Base-by-base conservation (phyloP, 371 early-diverging fungal species). In the Rhizopus microsporus region DNA sequence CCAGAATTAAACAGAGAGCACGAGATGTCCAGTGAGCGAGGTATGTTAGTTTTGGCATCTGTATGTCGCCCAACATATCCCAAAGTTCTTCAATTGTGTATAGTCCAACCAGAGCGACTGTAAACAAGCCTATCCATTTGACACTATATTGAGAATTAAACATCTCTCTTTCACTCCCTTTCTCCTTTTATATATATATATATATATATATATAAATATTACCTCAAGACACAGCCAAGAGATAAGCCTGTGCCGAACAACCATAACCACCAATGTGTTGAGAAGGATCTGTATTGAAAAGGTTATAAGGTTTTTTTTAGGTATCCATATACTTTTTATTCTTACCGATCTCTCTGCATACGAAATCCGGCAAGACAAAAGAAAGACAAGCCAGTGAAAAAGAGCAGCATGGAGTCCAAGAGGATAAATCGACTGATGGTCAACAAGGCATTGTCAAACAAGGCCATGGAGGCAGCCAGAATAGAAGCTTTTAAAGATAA, bases 51-150 rank as follows among this genome's bases (percentile, higher is more conserved):
- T 90, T 80, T 8, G 92, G 75, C 68, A 92, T 77, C 8, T 79
- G 74, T 32, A 87, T 45, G 59, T 95, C 92, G 0, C 96, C 98
- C 49, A 94, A 83, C 64, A 93, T 80, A 33, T 93, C 91, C 89
- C 94, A 99, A 6, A 99, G 82, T 38, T 97, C 96, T 51, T 93
- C 91, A 12, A 98, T 68, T 0, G 99, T 99, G 69, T 93, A 90
- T 42, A 96, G 52, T 1, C 99, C 99, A 50, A 97, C 97, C 13
- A 96, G 74, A 4, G 95, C 95, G 10, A 95, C 93, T 17, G 92
- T 89, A 70, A 99, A 93, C 37, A 98, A 74, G 0, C 99, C 99
- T 23, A 99, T 97, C 99, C 99, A 99, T 77, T 99, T 99, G 15
- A 99, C 89, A 79, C 99, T 91, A 17, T 84, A 71, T 9, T 30